Conservation (phyloP, 83 land plant genomes). For the Picea abies region DNA sequence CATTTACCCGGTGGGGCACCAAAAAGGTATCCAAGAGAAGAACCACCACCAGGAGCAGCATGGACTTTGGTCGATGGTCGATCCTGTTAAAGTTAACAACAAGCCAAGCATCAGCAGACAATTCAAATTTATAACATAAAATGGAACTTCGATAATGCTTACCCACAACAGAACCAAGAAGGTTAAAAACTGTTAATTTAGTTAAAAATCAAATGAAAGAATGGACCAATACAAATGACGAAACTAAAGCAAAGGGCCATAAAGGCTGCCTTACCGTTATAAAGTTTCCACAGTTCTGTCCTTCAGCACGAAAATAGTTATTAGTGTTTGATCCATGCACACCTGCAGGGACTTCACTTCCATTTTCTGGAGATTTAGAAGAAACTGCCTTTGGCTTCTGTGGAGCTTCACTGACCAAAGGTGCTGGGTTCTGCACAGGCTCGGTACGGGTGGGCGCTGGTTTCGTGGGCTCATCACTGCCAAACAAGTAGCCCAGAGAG, state of each 20-base stretch:
- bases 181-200: too few species aligned
- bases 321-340: conserved; percentile 36
- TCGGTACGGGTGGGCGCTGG: conserved; percentile 12
- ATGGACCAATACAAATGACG: too few species aligned
- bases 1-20: conserved; percentile 32
- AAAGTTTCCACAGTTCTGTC: conserved; percentile 86
- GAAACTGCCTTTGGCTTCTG: conserved; percentile 14
- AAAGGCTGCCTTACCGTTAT: conserved; percentile 56
- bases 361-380: neutral
- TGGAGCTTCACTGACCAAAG: conserved; percentile 18
- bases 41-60: conserved; percentile 74
- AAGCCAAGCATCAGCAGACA: too few species aligned
- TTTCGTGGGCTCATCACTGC: conserved; percentile 18
- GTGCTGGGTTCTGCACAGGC: conserved; percentile 22
- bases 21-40: conserved; percentile 72
- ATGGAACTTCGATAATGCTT: too few species aligned
- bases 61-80: conserved; percentile 79
- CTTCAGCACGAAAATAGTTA: conserved; percentile 89
- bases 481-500: conserved; percentile 59
- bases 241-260: too few species aligned
- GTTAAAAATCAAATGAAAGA: neutral
- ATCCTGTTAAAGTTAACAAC: conserved; percentile 34
- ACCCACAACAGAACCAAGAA: too few species aligned
- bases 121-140: too few species aligned
- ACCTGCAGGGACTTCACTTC: conserved; percentile 14